Percentiles rank a stretch among this genome's conserved stretches.
Evolutionary conservation across 495 filamentous ascomycete genomes (phyloP).

Genomic region (Talaromyces stipitatus): DNA sequence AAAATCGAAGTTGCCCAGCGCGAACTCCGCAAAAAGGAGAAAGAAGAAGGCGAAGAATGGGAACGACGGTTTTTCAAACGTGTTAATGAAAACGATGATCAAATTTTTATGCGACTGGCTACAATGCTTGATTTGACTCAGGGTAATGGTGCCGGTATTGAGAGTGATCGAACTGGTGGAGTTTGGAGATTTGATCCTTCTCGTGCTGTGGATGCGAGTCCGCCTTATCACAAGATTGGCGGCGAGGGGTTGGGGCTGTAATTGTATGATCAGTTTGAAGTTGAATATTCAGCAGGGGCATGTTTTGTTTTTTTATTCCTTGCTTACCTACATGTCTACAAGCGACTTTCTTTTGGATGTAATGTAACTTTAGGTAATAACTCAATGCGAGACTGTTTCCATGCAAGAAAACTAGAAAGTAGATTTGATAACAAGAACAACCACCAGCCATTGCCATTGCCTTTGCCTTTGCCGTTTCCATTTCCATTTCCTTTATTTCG

Average conservation of each 20-base stretch:
- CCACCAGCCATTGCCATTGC: too few relatives aligned
- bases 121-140: conserved; percentile 44
- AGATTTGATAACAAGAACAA: background rate
- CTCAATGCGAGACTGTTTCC: background rate
- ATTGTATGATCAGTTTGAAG: conserved; percentile 13
- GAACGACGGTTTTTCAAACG: conserved; percentile 74
- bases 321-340: background rate
- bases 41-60: conserved; percentile 71
- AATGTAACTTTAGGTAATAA: background rate
- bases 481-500: conserved; percentile 37
- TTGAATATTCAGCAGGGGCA: background rate
- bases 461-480: conserved; percentile 7
- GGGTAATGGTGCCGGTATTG: conserved; percentile 25
- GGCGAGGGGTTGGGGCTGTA: conserved; percentile 31
- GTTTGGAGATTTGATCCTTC: conserved; percentile 75
- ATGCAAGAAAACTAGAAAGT: background rate
- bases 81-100: conserved; percentile 41
- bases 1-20: conserved; percentile 91
- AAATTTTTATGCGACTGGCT: conserved; percentile 51
- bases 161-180: conserved; percentile 77
- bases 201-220: conserved; percentile 47
- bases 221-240: conserved; percentile 36
- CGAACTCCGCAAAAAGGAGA: conserved; percentile 73
- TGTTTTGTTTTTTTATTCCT: conserved; percentile 7
- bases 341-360: background rate